A percentile compares a stretch with the other conserved stretches of the same genome.
These are phyloP conservation scores for Arthrobotrys pseudoclavata DNA, from an alignment of 2,329 filamentous ascomycete genomes.

Conservation along the genomic window DNA sequence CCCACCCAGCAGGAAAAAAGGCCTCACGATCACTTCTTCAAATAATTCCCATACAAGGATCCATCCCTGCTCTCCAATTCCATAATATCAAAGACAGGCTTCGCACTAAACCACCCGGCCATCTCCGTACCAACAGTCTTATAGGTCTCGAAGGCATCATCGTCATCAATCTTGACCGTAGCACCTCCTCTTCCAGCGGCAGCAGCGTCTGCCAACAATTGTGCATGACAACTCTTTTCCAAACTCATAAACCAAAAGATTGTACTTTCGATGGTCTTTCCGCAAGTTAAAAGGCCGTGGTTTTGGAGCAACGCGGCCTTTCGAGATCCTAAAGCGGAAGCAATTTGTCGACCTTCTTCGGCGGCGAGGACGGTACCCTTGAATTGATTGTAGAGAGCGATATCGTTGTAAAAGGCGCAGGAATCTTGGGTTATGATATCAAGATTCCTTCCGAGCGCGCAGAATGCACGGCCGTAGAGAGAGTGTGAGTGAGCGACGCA, in stretches of 20 bases:
- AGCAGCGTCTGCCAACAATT: constrained; percentile 73
- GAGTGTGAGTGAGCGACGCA: constrained; percentile 74
- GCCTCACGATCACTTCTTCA: constrained; percentile 8
- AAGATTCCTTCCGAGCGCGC: constrained; percentile 72
- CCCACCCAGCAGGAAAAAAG: not conserved
- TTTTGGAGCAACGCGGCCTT: constrained; percentile 72
- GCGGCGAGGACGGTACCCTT: constrained; percentile 71
- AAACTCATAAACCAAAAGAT: constrained; percentile 72
- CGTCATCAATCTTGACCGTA: constrained; percentile 77
- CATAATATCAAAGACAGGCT: constrained; percentile 79
- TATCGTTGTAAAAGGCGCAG: constrained; percentile 69
- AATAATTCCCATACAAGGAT: constrained; percentile 64
- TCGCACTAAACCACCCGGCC: constrained; percentile 79
- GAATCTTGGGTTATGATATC: constrained; percentile 74
- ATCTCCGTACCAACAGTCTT: constrained; percentile 74
- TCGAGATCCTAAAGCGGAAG: constrained; percentile 68
- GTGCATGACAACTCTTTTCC: constrained; percentile 64
- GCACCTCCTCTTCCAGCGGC: constrained; percentile 74
- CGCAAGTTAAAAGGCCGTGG: constrained; percentile 72
- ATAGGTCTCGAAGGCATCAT: constrained; percentile 77
- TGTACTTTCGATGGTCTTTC: constrained; percentile 69
- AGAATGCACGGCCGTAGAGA: constrained; percentile 74
- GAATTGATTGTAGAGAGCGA: constrained; percentile 68
- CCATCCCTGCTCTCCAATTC: constrained; percentile 69
- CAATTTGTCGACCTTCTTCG: constrained; percentile 71